A percentile compares a stretch with the other conserved stretches of the same genome.
Conservation (phyloP, 225 moss, liverwort and hornwort genomes). For the Ulota crispa region DNA sequence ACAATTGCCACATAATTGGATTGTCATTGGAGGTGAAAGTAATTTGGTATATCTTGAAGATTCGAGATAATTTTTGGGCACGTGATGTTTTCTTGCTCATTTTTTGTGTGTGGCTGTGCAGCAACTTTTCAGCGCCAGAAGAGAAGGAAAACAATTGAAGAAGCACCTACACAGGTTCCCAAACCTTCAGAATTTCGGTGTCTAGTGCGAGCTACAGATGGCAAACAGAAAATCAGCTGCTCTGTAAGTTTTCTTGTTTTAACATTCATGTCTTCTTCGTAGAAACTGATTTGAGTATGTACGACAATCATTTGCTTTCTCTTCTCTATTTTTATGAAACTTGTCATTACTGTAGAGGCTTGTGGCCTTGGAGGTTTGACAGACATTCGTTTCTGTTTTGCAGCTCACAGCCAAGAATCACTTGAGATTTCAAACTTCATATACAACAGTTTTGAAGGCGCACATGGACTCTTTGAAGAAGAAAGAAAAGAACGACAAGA, state of each 20-base stretch:
- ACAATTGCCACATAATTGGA: background rate
- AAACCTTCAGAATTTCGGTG: conserved; percentile 43
- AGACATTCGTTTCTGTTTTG: conserved; percentile 11
- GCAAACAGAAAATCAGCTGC: conserved; percentile 69
- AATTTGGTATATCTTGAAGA: background rate
- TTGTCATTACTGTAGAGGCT: background rate
- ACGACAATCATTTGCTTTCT: background rate
- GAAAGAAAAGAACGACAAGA: conserved; percentile 52
- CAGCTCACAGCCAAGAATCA: conserved; percentile 67
- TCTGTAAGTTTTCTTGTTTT: conserved; percentile 37
- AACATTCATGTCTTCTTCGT: background rate
- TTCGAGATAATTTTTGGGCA: background rate
- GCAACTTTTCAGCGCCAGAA: conserved; percentile 52
- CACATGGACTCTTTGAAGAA: conserved; percentile 74
- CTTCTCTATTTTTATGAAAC: background rate
- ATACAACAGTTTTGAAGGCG: conserved; percentile 67
- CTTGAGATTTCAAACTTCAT: conserved; percentile 66
- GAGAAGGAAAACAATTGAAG: conserved; percentile 45
- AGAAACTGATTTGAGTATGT: background rate
- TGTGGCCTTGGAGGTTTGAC: conserved; percentile 10
- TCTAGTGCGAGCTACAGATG: conserved; percentile 67
- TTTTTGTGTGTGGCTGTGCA: conserved; percentile 13
- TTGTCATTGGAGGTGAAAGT: background rate
- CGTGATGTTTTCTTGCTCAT: background rate
- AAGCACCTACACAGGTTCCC: conserved; percentile 31